A percentile compares a stretch with the other conserved stretches of the same genome.
phyloP scores from a whole-genome alignment of 345 rosid genomes.

The Kandelia obovata region DNA sequence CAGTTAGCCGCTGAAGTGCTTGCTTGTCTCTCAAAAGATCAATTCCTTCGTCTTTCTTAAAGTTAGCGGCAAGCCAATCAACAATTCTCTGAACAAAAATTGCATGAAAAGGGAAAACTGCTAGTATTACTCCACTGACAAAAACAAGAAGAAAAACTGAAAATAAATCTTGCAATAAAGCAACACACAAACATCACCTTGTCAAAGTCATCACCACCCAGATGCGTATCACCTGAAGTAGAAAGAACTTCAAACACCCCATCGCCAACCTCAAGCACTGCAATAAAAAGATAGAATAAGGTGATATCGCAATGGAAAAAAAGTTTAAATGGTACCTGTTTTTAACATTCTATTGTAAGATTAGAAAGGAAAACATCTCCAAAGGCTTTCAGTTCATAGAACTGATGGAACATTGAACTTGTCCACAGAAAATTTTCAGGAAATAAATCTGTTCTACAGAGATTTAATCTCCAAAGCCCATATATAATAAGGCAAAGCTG shows the following conservation, averaged over 20 bases:
- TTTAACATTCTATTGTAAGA: no score
- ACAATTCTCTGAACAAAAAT: conserved; percentile 66
- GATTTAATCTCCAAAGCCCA: not conserved
- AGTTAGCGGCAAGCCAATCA: conserved; percentile 77
- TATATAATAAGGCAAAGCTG: not conserved
- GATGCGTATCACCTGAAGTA: conserved; percentile 94
- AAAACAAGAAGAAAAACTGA: not conserved
- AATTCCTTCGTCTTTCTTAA: conserved; percentile 89
- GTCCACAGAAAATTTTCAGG: no score
- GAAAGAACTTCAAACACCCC: conserved; percentile 98
- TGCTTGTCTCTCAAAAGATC: conserved; percentile 96
- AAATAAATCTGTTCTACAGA: not conserved
- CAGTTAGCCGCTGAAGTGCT: conserved; percentile 93
- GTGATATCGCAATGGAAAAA: not conserved
- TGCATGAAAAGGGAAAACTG: not conserved
- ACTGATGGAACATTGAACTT: no score
- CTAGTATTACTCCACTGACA: not conserved
- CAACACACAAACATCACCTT: conserved; percentile 41
- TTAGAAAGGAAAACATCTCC: no score
- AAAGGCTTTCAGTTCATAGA: no score
- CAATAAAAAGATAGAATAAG: not conserved
- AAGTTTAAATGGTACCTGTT: no score
- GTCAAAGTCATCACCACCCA: conserved; percentile 98
- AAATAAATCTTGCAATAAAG: not conserved
- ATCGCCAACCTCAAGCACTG: conserved; percentile 97